Evolutionary conservation across 2,329 filamentous ascomycete species (phyloP).

Genomic region (Claviceps monticola): DNA sequence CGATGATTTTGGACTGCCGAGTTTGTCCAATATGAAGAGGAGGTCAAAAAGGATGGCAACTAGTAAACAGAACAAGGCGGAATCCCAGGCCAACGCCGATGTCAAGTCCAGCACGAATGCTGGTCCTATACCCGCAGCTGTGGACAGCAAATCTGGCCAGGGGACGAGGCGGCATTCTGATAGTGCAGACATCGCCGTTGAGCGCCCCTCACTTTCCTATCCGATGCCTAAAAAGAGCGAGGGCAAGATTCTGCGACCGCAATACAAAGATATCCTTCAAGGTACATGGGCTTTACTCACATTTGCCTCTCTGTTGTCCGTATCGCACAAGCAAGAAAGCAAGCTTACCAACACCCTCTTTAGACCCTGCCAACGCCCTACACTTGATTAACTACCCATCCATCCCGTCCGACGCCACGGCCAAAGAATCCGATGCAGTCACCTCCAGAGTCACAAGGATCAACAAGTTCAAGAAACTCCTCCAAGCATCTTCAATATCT

Average conservation of each 20-base stretch:
- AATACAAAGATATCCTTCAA: slow-evolving; percentile 91
- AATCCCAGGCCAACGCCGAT: background rate
- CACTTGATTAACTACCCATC: slow-evolving; percentile 85
- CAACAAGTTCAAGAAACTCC: slow-evolving; percentile 94
- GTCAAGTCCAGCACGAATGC: slow-evolving; percentile 7
- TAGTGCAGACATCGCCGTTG: slow-evolving; percentile 88
- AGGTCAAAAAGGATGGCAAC: slow-evolving; percentile 43
- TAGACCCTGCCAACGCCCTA: slow-evolving; percentile 78
- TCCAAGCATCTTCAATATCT: slow-evolving; percentile 84
- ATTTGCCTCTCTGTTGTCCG: too few species aligned
- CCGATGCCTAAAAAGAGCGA: slow-evolving; percentile 80
- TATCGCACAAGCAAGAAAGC: background rate
- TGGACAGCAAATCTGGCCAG: slow-evolving; percentile 24
- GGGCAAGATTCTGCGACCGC: slow-evolving; percentile 88
- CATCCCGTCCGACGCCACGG: slow-evolving; percentile 55
- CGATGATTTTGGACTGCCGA: slow-evolving; percentile 90
- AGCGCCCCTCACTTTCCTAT: slow-evolving; percentile 69
- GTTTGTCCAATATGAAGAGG: slow-evolving; percentile 79
- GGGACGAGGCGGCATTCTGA: slow-evolving; percentile 54
- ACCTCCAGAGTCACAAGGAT: slow-evolving; percentile 83
- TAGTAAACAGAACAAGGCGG: slow-evolving; percentile 16
- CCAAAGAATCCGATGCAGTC: slow-evolving; percentile 76
- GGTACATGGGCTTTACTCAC: slow-evolving; percentile 26
- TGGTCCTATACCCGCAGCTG: slow-evolving; percentile 20
- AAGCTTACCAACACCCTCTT: background rate